Conservation (phyloP, 257 asterid species). For the Schizonepeta tenuifolia region DNA sequence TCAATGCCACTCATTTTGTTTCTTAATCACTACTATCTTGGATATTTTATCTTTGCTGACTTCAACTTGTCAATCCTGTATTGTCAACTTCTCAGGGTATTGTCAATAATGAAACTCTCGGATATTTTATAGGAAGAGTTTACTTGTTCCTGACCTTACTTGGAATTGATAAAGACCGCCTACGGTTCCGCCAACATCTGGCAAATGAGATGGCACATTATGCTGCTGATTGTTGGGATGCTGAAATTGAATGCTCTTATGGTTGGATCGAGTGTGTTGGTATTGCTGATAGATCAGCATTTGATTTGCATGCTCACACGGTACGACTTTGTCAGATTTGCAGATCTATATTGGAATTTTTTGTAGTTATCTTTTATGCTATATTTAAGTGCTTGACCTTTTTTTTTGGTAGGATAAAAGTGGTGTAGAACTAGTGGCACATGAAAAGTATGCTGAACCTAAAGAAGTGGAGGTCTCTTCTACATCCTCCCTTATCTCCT, state of each 20-base stretch:
- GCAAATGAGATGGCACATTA: constrained; percentile 94
- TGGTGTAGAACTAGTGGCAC: constrained; percentile 70
- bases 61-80: constrained; percentile 13
- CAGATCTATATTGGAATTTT: background rate
- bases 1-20: constrained; percentile 23
- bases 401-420: constrained; percentile 69
- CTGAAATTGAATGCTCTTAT: constrained; percentile 79
- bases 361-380: background rate
- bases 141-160: constrained; percentile 71
- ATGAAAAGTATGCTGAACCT: constrained; percentile 71
- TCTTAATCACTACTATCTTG: constrained; percentile 12
- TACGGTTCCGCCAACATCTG: constrained; percentile 79
- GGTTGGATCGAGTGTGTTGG: constrained; percentile 95
- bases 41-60: constrained; percentile 20
- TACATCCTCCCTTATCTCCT: constrained; percentile 12
- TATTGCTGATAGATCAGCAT: constrained; percentile 86
- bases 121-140: constrained; percentile 81
- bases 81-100: constrained; percentile 51
- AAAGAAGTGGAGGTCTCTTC: constrained; percentile 81
- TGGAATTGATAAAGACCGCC: constrained; percentile 78
- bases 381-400: background rate
- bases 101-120: constrained; percentile 80
- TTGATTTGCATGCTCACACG: constrained; percentile 79
- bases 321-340: constrained; percentile 39
- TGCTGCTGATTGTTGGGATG: constrained; percentile 97